Conservation (phyloP, 1,284 basidiomycete species). For the Chiua sp. region DNA sequence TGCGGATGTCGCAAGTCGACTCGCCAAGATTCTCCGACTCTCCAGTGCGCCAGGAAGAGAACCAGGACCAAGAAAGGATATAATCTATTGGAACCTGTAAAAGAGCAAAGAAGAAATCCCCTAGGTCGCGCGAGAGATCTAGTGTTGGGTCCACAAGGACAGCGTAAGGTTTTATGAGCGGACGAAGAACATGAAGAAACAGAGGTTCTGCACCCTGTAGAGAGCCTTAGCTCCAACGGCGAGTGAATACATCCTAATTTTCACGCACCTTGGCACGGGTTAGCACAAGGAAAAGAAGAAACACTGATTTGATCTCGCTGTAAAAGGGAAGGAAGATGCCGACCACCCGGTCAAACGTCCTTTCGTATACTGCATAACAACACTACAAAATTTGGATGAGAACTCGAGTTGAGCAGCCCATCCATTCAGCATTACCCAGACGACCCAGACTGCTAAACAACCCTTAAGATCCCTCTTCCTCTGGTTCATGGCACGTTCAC, state of each 20-base stretch:
- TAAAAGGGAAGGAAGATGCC: slow-evolving; percentile 80
- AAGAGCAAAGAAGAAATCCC: slow-evolving; percentile 67
- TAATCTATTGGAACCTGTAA: slow-evolving; percentile 58
- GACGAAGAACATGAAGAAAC: slow-evolving; percentile 74
- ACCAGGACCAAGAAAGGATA: slow-evolving; percentile 49
- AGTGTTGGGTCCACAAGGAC: slow-evolving; percentile 63
- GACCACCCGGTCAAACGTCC: slow-evolving; percentile 62
- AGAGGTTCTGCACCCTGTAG: slow-evolving; percentile 79
- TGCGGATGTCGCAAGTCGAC: slow-evolving; percentile 7
- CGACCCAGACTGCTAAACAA: slow-evolving; percentile 78
- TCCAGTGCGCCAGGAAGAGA: slow-evolving; percentile 19
- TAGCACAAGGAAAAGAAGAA: slow-evolving; percentile 71
- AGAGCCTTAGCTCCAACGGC: slow-evolving; percentile 15
- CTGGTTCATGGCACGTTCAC: slow-evolving; percentile 67
- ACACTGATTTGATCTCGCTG: slow-evolving; percentile 74
- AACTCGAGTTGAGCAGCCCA: slow-evolving; percentile 13
- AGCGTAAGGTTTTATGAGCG: slow-evolving; percentile 71
- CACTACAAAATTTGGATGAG: slow-evolving; percentile 49
- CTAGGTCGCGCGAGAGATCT: slow-evolving; percentile 60
- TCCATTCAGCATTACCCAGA: slow-evolving; percentile 64
- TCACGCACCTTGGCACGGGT: slow-evolving; percentile 74
- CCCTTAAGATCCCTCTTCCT: slow-evolving; percentile 85
- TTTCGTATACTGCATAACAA: slow-evolving; percentile 68
- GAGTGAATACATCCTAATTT: slow-evolving; percentile 6
- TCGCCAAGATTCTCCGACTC: slow-evolving; percentile 17